These are phyloP conservation scores for Ambrosia hybrid DNA, from an alignment of 140 eudicot genomes.

Conservation along the genomic window DNA sequence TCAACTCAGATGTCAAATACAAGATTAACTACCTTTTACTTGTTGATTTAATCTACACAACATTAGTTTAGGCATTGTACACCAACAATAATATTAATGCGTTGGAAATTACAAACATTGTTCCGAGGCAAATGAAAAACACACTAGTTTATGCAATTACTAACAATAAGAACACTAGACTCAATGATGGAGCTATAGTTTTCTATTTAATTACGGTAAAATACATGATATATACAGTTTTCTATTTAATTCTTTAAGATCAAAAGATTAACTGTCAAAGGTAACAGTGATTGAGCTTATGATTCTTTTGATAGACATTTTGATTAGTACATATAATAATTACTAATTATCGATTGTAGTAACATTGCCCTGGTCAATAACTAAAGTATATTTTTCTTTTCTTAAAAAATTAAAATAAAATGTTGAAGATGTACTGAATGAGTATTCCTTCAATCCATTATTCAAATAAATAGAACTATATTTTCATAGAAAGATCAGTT, in stretches of 20 bases:
- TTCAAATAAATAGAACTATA: too few species aligned
- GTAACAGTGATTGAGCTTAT: slow-evolving; percentile 32
- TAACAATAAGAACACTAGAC: slow-evolving; percentile 2
- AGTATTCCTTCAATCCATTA: not conserved
- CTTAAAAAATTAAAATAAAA: not conserved
- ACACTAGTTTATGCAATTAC: slow-evolving; percentile 2
- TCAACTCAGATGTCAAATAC: not conserved
- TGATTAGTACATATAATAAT: slow-evolving; percentile 13
- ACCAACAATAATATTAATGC: not conserved
- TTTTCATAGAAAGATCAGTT: not conserved
- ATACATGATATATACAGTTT: not conserved
- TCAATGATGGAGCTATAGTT: not conserved
- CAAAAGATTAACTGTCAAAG: not conserved
- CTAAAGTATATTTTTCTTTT: slow-evolving; percentile 24
- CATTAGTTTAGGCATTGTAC: slow-evolving; percentile 3
- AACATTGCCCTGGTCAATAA: slow-evolving; percentile 32
- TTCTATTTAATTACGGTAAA: not conserved
- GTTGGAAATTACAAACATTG: not conserved
- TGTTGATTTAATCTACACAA: slow-evolving; percentile 4
- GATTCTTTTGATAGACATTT: slow-evolving; percentile 24
- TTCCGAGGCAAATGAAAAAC: not conserved
- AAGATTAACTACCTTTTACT: slow-evolving; percentile 1
- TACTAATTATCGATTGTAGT: slow-evolving; percentile 11
- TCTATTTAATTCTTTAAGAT: slow-evolving; percentile 14
- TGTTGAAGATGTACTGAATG: slow-evolving; percentile 15